A percentile compares a stretch with the other conserved stretches of the same genome.
These are phyloP conservation scores for Pythium monospermum DNA, from an alignment of 352 stramenopile species.

Conservation along the genomic window DNA sequence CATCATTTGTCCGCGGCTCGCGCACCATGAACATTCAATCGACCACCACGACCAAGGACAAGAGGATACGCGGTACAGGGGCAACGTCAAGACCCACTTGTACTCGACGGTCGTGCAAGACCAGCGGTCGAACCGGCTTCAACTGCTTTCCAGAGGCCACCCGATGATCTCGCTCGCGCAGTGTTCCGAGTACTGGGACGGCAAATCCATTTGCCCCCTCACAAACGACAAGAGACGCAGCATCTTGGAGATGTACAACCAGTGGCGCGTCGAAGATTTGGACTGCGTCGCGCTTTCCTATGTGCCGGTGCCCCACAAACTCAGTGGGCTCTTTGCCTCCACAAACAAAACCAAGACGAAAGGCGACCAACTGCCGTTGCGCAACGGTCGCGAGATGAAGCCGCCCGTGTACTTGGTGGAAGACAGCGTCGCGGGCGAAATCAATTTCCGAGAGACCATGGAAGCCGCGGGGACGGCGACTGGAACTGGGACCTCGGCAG, in stretches of 20 bases:
- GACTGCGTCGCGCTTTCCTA: constrained; percentile 84
- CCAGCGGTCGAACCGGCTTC: constrained; percentile 71
- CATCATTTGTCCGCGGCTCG: constrained; percentile 76
- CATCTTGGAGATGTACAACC: constrained; percentile 88
- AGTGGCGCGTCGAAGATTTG: constrained; percentile 84
- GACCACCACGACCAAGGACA: constrained; percentile 84
- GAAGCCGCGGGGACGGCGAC: no score
- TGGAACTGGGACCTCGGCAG: neutral
- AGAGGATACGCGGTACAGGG: constrained; percentile 77
- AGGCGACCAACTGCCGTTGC: constrained; percentile 15
- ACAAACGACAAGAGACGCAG: constrained; percentile 69
- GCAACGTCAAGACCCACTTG: constrained; percentile 82
- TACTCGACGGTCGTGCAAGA: constrained; percentile 84
- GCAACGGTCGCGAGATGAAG: constrained; percentile 28
- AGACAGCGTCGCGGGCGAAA: constrained; percentile 49
- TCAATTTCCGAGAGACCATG: constrained; percentile 34
- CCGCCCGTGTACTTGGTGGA: constrained; percentile 82
- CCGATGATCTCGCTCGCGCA: constrained; percentile 66
- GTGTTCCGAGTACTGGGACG: constrained; percentile 85
- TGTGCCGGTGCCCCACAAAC: constrained; percentile 69
- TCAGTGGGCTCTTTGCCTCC: constrained; percentile 48
- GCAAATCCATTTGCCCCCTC: constrained; percentile 82
- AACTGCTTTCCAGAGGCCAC: constrained; percentile 74
- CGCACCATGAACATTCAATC: constrained; percentile 77
- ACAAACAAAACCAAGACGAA: no score